A percentile compares a stretch with the other conserved stretches of the same genome.
These are phyloP conservation scores for Avena sativa DNA, from an alignment of 176 grass and related monocot genomes.

Conservation along the genomic window DNA sequence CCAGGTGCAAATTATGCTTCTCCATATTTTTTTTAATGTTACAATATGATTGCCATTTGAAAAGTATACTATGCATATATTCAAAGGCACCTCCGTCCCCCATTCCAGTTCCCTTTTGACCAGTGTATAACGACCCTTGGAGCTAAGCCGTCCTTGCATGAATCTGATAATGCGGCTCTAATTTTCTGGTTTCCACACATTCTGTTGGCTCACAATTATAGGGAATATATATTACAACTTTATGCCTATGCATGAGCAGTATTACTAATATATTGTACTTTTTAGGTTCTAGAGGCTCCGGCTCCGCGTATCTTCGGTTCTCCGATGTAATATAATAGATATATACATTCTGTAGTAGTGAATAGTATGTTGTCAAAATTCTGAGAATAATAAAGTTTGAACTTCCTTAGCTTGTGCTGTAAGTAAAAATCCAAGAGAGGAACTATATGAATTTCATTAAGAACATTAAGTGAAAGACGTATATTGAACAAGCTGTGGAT, in stretches of 20 bases:
- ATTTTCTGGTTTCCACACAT: conserved; percentile 43
- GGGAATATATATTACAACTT: conserved; percentile 52
- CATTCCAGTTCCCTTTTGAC: conserved; percentile 47
- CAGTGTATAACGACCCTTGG: conserved; percentile 44
- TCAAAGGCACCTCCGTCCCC: not conserved
- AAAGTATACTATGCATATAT: conserved; percentile 44
- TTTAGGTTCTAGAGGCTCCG: conserved; percentile 5
- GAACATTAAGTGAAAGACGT: not conserved
- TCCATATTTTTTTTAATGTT: conserved; percentile 22
- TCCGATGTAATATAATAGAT: conserved; percentile 27
- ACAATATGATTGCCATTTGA: conserved; percentile 38
- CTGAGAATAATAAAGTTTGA: conserved; percentile 25
- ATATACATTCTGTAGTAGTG: not conserved
- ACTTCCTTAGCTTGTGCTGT: conserved; percentile 8
- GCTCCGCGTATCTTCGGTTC: conserved; percentile 28
- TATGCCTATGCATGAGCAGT: conserved; percentile 33
- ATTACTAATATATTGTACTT: conserved; percentile 30
- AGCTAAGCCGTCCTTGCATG: conserved; percentile 39
- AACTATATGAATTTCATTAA: not conserved
- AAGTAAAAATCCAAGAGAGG: conserved; percentile 4
- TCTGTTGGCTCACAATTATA: conserved; percentile 51
- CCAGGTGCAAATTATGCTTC: conserved; percentile 38
- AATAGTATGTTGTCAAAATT: conserved; percentile 14
- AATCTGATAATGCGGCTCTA: conserved; percentile 41
- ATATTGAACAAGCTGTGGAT: too few species aligned